These are phyloP conservation scores for Microbotryum lychnidis-dioicae DNA, from an alignment of 1,284 basidiomycete species.

Conservation along the genomic window DNA sequence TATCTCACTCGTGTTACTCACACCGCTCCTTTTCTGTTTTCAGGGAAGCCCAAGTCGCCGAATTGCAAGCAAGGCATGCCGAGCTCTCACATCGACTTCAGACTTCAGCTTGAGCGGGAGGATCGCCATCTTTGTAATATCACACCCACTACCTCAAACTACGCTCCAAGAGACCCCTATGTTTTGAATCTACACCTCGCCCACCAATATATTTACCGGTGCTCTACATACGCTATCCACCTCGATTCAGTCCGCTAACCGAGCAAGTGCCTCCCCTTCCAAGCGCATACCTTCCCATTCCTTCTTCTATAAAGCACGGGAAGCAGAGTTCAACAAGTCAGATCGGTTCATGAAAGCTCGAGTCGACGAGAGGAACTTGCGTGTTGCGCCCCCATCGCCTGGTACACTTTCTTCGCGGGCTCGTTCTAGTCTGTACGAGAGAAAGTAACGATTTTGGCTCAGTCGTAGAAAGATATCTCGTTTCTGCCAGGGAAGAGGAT, in stretches of 20 bases:
- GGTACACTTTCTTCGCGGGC: slow-evolving; percentile 17
- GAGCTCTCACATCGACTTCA: slow-evolving; percentile 23
- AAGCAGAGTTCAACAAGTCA: slow-evolving; percentile 4
- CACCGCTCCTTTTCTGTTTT: too few species aligned
- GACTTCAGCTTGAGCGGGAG: slow-evolving; percentile 1
- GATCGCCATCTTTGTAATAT: background rate
- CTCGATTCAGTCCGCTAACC: slow-evolving; percentile 10
- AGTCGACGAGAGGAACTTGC: slow-evolving; percentile 40
- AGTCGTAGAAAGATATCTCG: too few species aligned
- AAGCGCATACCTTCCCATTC: slow-evolving; percentile 89
- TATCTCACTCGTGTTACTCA: background rate
- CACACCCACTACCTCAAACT: too few species aligned
- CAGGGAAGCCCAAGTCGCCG: slow-evolving; percentile 25
- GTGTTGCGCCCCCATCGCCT: slow-evolving; percentile 47
- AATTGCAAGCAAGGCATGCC: slow-evolving; percentile 26
- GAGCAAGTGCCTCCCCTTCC: slow-evolving; percentile 48
- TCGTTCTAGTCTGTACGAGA: slow-evolving; percentile 65
- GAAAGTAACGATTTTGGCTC: too few species aligned
- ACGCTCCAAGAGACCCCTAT: background rate
- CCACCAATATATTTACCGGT: background rate
- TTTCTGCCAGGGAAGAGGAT: too few species aligned
- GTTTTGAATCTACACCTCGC: background rate
- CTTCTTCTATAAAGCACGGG: slow-evolving; percentile 70
- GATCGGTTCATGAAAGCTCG: background rate
- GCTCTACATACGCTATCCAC: too few species aligned